Base-by-base conservation (phyloP, 345 rosid species). In the Dipteronia dyeriana region DNA sequence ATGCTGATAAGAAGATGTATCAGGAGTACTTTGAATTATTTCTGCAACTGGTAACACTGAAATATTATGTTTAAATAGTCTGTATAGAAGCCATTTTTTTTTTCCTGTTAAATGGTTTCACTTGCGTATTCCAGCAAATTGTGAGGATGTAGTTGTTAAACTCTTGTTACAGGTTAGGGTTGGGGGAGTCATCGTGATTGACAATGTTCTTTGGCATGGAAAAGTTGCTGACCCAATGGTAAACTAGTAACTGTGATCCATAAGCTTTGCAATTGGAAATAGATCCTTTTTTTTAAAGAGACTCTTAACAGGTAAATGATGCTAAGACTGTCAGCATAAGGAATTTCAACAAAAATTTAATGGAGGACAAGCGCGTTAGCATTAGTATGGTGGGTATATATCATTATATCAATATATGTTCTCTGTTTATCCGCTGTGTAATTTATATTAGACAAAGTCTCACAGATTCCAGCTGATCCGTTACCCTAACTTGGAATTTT, bases 141-240 rank as follows among this genome's bases (percentile, higher is more conserved):
- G 57, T 59, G 43, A 68, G 73, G 56, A 26, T 70, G 6, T 34
- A 47, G 29, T 59, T 64, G 68, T 57, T 65, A 9, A 60, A 78
- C 78, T 26, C 12, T 76, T 75, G 56, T 71, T 49, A 60, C 84
- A 93, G 99, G 93, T 95, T 73, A 87, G 90, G 82, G 85, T 82
- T 76, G 97, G 94, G 71, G 99, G 99, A 78, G 79, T 93, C 78
- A 92, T 95, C 25, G 91, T 90, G 79, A 74, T 92, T 53, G 99
- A 95, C 80, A 95, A 95, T 86, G 99, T 95, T 68, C 97, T 95
- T 80, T 95, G 98, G 98, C 94, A 93, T 53, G 99, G 97, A 70
- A 89, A 89, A 82, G 99, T 95, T 77, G 89, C 90, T 10, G 97
- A 93, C 68, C 98, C 94, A 9, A 75, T 82, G 93, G 99, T 93